Base-by-base conservation (phyloP, 306 rosid genomes). In the Echinosophora koreensis region DNA sequence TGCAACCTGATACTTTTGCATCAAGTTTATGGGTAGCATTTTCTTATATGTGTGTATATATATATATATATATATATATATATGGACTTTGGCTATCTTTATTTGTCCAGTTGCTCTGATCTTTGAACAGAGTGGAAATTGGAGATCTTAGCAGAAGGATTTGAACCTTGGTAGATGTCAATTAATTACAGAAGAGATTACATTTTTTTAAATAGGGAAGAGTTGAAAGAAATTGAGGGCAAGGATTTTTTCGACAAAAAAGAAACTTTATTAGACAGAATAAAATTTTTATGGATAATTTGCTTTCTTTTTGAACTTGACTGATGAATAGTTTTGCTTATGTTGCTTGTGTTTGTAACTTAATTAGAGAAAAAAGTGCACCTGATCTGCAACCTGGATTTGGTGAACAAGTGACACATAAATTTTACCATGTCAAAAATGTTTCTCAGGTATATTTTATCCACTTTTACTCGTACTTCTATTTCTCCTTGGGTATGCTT, bases 361-460 rank as follows among this genome's bases (percentile, higher is more conserved):
- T 52, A 54, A 61, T 54, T 77, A 89, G 98, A 81, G 82, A 78
- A 83, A 88, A 76, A 63, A 81, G 59, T 60, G 87, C 77, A 73
- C 85, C 91, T 50, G 79, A 77, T 79, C 63, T 67, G 52, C 89
- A 77, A 54, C 75, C 84, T 57, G 79, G 77, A 64, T 69, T 87
- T 68, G 86, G 70, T 42, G 86, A 87, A 71, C 86, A 81, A 15
- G 85, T 32, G 66, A 79, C 69, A 18, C 74, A 86, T 84, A 84
- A 82, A 34, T 92, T 90, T 82, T 92, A 92, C 79, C 97, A 95
- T 81, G 73, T 92, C 58, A 86, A 85, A 83, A 82, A 86, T 74
- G 84, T 66, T 82, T 77, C 88, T 70, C 97, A 95, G 98, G 98
- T 95, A 89, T 67, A 32, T 13, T 62, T 69, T 84, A 65, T 59